A percentile compares a stretch with the other conserved stretches of the same genome.
Evolutionary conservation across 306 rosid species (phyloP).

Genomic region (Hippophae tibetana): DNA sequence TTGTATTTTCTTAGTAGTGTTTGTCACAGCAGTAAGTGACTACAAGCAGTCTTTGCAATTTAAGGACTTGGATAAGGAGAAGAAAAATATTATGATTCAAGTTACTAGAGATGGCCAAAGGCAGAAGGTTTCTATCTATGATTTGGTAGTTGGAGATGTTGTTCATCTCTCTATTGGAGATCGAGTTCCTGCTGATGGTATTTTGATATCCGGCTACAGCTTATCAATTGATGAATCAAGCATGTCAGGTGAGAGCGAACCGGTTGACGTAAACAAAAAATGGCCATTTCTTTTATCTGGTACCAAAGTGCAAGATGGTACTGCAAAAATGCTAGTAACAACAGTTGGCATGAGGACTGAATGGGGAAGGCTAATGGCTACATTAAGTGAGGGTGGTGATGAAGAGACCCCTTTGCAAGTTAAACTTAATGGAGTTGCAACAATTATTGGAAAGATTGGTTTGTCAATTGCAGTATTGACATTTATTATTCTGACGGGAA

Average conservation of each 20-base stretch:
- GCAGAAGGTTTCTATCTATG: slow-evolving; percentile 60
- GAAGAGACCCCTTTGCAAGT: slow-evolving; percentile 95
- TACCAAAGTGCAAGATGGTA: slow-evolving; percentile 78
- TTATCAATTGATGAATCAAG: slow-evolving; percentile 73
- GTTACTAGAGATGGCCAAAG: slow-evolving; percentile 67
- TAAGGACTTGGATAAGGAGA: slow-evolving; percentile 72
- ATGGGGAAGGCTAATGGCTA: slow-evolving; percentile 89
- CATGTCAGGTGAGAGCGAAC: slow-evolving; percentile 85
- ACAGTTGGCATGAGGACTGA: slow-evolving; percentile 91
- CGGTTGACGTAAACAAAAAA: slow-evolving; percentile 26
- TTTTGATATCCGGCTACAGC: slow-evolving; percentile 59
- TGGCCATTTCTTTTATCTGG: slow-evolving; percentile 69
- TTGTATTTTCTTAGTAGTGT: slow-evolving; percentile 54
- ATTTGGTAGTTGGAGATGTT: slow-evolving; percentile 75
- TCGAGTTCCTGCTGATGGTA: slow-evolving; percentile 79
- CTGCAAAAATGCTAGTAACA: slow-evolving; percentile 74
- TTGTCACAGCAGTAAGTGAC: slow-evolving; percentile 80
- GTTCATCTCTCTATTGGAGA: slow-evolving; percentile 75
- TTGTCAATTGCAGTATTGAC: slow-evolving; percentile 64
- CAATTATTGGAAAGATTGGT: slow-evolving; percentile 84
- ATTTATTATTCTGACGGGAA: slow-evolving; percentile 56
- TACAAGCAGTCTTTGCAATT: slow-evolving; percentile 77
- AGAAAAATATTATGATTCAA: slow-evolving; percentile 65
- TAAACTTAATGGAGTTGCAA: slow-evolving; percentile 85
- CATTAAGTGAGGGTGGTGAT: slow-evolving; percentile 75